These are phyloP conservation scores for Amanita inopinata DNA, from an alignment of 768 basidiomycete genomes.

Conservation along the genomic window DNA sequence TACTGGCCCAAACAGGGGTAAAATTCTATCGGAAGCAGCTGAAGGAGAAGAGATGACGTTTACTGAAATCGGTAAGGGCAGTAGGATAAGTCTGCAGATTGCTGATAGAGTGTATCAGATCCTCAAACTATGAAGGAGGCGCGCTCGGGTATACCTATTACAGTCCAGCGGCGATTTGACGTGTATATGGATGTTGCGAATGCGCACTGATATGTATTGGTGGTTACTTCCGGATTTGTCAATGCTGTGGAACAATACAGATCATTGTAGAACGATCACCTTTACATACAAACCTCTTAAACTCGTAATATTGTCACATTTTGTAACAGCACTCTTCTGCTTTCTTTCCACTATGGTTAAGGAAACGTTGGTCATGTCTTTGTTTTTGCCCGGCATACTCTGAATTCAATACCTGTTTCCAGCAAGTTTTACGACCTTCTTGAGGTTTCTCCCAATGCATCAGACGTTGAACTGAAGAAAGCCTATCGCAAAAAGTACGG, in stretches of 20 bases:
- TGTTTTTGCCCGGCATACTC: conserved; percentile 4
- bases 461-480: conserved; percentile 85
- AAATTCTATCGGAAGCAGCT: conserved; percentile 60
- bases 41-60: conserved; percentile 75
- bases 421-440: conserved; percentile 93
- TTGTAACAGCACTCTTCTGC: conserved; percentile 13
- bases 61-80: conserved; percentile 65
- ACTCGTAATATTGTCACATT: conserved; percentile 11
- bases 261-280: conserved; percentile 36
- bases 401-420: conserved; percentile 11
- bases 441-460: conserved; percentile 70
- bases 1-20: conserved; percentile 46
- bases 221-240: conserved; percentile 27
- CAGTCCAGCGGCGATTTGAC: conserved; percentile 83
- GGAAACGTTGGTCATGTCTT: conserved; percentile 45
- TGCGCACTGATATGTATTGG: background rate
- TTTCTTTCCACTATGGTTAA: conserved; percentile 43
- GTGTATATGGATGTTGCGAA: conserved; percentile 67
- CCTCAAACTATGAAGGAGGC: conserved; percentile 55
- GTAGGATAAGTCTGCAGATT: background rate
- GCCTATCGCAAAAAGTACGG: conserved; percentile 88
- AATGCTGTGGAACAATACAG: conserved; percentile 29
- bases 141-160: conserved; percentile 84
- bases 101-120: conserved; percentile 15
- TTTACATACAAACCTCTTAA: conserved; percentile 23